phyloP scores from a whole-genome alignment of 73 alveolate species.

The Blepharisma japonicum region DNA sequence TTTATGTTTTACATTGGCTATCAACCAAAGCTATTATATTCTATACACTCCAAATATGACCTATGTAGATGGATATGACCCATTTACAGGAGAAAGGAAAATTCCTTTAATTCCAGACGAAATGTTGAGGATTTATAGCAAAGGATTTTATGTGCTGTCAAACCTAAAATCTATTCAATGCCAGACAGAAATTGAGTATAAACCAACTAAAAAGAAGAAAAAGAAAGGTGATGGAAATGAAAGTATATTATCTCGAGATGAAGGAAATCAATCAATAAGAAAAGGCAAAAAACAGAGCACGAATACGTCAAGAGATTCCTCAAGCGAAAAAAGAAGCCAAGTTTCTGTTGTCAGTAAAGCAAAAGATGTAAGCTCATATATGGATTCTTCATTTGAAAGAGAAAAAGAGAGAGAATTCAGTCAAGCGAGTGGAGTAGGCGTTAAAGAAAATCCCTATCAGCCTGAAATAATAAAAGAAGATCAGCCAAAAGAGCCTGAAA shows the following conservation, averaged over 20 bases:
- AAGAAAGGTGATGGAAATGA: background rate
- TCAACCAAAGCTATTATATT: background rate
- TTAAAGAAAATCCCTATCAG: no score
- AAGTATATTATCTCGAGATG: background rate
- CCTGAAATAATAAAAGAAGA: no score
- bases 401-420: no score
- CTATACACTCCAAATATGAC: conserved; percentile 14
- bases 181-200: background rate
- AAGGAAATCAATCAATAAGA: background rate
- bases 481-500: no score
- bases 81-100: background rate
- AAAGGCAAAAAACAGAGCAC: background rate
- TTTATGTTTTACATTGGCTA: background rate
- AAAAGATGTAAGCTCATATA: background rate
- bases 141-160: background rate
- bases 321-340: background rate
- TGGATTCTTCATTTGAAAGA: no score
- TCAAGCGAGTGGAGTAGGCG: no score
- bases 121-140: background rate
- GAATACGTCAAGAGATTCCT: background rate
- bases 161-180: background rate
- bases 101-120: conserved; percentile 1
- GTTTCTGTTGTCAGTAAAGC: no score
- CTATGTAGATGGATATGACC: conserved; percentile 17
- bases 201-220: background rate